Base-by-base conservation (phyloP, 192 early-diverging fungal species). In the Entomortierella lignicola region DNA sequence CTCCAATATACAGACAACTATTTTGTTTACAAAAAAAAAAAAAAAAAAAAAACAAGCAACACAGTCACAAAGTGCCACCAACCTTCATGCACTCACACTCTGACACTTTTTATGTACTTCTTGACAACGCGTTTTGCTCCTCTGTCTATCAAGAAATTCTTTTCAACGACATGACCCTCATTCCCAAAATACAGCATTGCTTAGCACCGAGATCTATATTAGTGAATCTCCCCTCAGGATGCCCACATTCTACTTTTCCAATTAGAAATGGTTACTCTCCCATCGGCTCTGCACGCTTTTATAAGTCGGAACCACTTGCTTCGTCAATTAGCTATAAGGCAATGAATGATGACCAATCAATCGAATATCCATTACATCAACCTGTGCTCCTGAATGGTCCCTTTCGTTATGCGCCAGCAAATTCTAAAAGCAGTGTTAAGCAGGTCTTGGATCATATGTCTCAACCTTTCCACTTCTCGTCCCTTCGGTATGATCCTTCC, bases 1-100 rank as follows among this genome's bases (percentile, higher is more conserved):
- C 34, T 47, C 20, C 4, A 47, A 47, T 47, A 47, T 11, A 47
- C 5, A 47, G 44, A 37, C 34, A 10, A 37, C 20, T 47, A 47
- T 12, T 47, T 47, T 47, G 44, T 47, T 47, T 47, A 47, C 44
- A 47, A 47, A 47, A 47, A 47, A 47, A 37, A 37, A 37, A 37
- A 37, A 37, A 37, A 37, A 37, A 37, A 37, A 10, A 37, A 37
- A 37, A 37, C 5, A 7, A 10, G 34, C 34, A 37, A 37, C 34
- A 37, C 34, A 37, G 34, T 37, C 34, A 37, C 34, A 37, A n/a
- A 7, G 34, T 37, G 34, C 34, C 34, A 37, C 34, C 34, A 37
- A 37, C 4, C 34, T 37, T 37, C n/a, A n/a, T n/a, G 10, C 34
- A 7, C 34, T 10, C 34, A 37, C 34, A 37, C 5, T 7, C 34